phyloP scores from a whole-genome alignment of 1,284 basidiomycete species.

The Phaffia rhodozyma region DNA sequence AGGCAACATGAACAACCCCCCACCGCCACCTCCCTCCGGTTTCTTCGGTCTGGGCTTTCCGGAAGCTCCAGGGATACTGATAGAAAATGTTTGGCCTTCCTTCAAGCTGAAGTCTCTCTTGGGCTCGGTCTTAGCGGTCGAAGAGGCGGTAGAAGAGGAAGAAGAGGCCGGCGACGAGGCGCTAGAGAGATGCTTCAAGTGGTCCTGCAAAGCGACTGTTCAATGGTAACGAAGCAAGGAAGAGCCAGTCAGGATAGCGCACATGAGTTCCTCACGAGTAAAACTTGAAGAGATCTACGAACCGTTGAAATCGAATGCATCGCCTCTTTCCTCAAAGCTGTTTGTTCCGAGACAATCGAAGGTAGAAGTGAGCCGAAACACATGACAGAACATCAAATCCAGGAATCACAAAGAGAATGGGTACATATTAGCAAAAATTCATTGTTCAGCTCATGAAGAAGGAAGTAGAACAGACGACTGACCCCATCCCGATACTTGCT shows the following conservation, averaged over 20 bases:
- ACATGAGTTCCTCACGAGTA: not conserved
- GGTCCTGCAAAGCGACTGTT: constrained; percentile 92
- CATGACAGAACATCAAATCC: too few species aligned
- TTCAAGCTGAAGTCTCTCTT: constrained; percentile 93
- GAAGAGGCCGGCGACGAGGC: constrained; percentile 33
- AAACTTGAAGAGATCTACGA: not conserved
- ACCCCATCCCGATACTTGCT: constrained; percentile 84
- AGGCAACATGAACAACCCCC: too few species aligned
- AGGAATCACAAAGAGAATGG: too few species aligned
- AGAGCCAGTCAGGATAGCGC: not conserved
- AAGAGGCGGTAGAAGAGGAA: constrained; percentile 38
- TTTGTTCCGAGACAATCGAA: not conserved
- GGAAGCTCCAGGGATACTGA: constrained; percentile 60
- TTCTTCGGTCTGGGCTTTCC: not conserved
- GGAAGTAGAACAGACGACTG: not conserved
- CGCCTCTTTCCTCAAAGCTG: constrained; percentile 67
- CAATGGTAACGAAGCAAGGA: not conserved
- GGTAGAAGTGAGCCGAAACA: not conserved
- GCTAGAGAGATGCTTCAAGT: constrained; percentile 57
- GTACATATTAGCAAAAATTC: not conserved
- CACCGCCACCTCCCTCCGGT: too few species aligned
- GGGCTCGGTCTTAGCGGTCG: constrained; percentile 50
- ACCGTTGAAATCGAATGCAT: constrained; percentile 42
- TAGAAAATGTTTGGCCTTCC: constrained; percentile 90
- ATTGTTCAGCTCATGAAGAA: not conserved